A percentile compares a stretch with the other conserved stretches of the same genome.
These are phyloP conservation scores for Thraustotheca clavata DNA, from an alignment of 352 stramenopile species.

Conservation along the genomic window DNA sequence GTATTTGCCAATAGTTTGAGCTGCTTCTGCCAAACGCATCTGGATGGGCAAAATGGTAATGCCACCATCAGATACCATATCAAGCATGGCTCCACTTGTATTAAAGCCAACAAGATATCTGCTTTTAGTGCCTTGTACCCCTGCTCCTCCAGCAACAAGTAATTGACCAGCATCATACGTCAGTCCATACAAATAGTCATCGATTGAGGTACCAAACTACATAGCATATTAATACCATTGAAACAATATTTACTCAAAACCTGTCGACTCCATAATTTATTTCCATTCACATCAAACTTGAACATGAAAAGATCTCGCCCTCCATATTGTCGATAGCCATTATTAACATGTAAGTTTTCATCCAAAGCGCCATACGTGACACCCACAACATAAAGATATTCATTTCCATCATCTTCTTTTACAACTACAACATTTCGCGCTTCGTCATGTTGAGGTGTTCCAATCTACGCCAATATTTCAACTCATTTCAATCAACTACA, in stretches of 20 bases:
- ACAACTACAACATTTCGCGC: slow-evolving; percentile 2
- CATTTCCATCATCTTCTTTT: slow-evolving; percentile 8
- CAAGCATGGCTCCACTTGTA: slow-evolving; percentile 43
- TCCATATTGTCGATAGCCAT: slow-evolving; percentile 58
- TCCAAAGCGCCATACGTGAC: slow-evolving; percentile 68
- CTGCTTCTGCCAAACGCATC: slow-evolving; percentile 36
- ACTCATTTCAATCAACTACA: not conserved
- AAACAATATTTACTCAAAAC: slow-evolving; percentile 13
- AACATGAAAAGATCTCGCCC: slow-evolving; percentile 58
- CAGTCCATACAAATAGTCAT: slow-evolving; percentile 55
- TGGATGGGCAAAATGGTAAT: slow-evolving; percentile 43
- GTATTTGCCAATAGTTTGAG: slow-evolving; percentile 46
- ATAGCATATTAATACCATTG: not conserved
- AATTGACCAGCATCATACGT: slow-evolving; percentile 7
- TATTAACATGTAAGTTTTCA: slow-evolving; percentile 54
- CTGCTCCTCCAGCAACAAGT: not conserved
- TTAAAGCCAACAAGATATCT: slow-evolving; percentile 50
- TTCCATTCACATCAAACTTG: slow-evolving; percentile 38
- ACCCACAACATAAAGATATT: slow-evolving; percentile 44
- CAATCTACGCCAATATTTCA: slow-evolving; percentile 6
- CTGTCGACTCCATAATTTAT: slow-evolving; percentile 62
- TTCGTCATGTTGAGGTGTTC: slow-evolving; percentile 19
- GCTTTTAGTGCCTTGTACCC: not conserved
- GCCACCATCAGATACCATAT: slow-evolving; percentile 63
- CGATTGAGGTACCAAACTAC: slow-evolving; percentile 54